Evolutionary conservation across 345 rosid species (phyloP), one percentile per base, ranked within the genome.

Genomic region (Camelina neglecta): DNA sequence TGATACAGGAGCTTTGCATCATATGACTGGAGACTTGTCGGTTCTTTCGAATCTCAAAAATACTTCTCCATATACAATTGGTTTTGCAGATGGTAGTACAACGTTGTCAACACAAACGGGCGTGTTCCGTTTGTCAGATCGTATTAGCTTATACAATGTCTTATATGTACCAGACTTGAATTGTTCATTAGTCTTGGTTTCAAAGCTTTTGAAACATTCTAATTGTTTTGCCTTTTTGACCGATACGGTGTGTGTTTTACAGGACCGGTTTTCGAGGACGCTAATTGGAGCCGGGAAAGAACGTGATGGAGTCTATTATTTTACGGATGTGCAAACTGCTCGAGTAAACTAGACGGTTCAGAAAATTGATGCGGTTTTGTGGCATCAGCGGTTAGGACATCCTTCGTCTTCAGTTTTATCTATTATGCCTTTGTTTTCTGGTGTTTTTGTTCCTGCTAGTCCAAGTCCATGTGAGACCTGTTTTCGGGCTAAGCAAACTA

Each of bases 291-390:
- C 58, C 8, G 58, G 4, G 24, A 2, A 11, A 21, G 57, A 51
- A 8, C 57, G 15, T 24, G 33, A 53, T 24, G 35, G 35, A 3
- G 59, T 54, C 0, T 55, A 55, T 4, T 55, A 24, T 0, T 7
- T 55, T 0, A 2, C 5, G 18, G 36, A 55, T 6, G 12, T 55
- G 0, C 7, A 16, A 1, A 1, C 9, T 0, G 36, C 5, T 0
- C 16, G 10, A 1, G 18, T 6, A 0, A 24, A 55, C 18, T 26
- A 26, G 1, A n/a, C 13, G 0, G 1, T 9, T 0, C 2, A 0
- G 4, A 16, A 24, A 16, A 4, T 8, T 16, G 53, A 7, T 48
- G 7, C 10, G 0, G n/a, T 4, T 12, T 26, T 55, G 36, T 55
- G 60, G 60, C 60, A 55, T 26, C 16, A 8, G 0, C 5, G 36